Conservation (phyloP, 1,284 basidiomycete genomes). For the Sporisorium reilianum region DNA sequence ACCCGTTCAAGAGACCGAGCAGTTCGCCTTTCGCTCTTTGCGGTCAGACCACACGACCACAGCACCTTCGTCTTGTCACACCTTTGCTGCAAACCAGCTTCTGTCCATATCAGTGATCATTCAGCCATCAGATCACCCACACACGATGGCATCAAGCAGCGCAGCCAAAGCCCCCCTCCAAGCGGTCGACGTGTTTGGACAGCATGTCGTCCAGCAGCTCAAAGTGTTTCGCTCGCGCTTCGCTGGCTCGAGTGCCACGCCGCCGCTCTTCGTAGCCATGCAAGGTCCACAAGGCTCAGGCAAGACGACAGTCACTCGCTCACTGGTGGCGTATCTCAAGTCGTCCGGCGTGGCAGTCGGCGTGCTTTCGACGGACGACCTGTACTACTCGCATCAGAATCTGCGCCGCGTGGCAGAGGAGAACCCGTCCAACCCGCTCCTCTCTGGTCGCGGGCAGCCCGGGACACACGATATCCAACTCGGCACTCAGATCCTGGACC, state of each 20-base stretch:
- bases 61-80: not conserved
- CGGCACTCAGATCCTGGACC: slow-evolving; percentile 14
- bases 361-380: slow-evolving; percentile 39
- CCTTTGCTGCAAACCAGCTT: not conserved
- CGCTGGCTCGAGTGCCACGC: not conserved
- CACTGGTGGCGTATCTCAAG: slow-evolving; percentile 18
- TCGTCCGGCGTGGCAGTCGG: slow-evolving; percentile 8
- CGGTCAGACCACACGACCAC: slow-evolving; percentile 4
- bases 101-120: not conserved
- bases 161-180: slow-evolving; percentile 3
- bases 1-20: slow-evolving; percentile 6
- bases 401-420: slow-evolving; percentile 25
- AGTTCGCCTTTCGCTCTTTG: not conserved
- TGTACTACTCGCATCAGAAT: slow-evolving; percentile 38
- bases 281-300: slow-evolving; percentile 50
- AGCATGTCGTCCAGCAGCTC: slow-evolving; percentile 33
- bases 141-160: slow-evolving; percentile 6
- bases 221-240: slow-evolving; percentile 14
- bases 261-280: slow-evolving; percentile 48
- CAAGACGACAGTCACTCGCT: slow-evolving; percentile 42
- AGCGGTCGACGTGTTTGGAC: slow-evolving; percentile 34
- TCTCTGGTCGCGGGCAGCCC: slow-evolving; percentile 40
- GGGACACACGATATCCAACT: slow-evolving; percentile 42
- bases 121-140: no score
- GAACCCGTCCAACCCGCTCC: slow-evolving; percentile 32